Conservation (phyloP, 2,329 filamentous ascomycete genomes). For the Colletotrichum zoysiae region DNA sequence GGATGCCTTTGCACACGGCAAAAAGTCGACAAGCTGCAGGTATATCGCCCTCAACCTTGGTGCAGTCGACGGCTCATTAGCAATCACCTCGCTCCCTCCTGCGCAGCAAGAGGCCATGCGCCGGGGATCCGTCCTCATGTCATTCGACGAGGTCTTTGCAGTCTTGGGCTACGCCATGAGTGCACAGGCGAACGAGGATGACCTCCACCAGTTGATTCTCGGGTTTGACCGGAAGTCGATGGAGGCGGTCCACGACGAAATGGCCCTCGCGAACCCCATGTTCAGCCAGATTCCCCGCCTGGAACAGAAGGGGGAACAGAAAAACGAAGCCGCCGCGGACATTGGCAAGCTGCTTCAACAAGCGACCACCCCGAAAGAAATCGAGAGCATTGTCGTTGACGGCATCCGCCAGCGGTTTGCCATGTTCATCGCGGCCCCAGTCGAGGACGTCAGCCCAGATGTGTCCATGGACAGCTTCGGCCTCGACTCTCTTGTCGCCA, state of each 20-base stretch:
- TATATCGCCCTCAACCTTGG: conserved; percentile 45
- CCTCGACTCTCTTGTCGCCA: conserved; percentile 45
- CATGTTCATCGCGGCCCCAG: conserved; percentile 41
- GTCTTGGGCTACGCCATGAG: conserved; percentile 45
- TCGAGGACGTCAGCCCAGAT: conserved; percentile 42
- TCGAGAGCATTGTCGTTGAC: conserved; percentile 40
- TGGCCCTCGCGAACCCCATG: conserved; percentile 12
- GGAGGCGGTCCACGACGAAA: conserved; percentile 3
- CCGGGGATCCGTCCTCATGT: conserved; percentile 39
- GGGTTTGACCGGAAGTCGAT: conserved; percentile 40
- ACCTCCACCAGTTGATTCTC: conserved; percentile 41
- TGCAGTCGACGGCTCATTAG: conserved; percentile 42
- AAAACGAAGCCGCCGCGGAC: conserved; percentile 19
- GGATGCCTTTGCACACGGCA: conserved; percentile 44
- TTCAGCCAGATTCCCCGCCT: conserved; percentile 11
- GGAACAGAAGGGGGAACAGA: background rate
- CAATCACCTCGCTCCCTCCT: conserved; percentile 18
- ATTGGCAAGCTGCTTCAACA: conserved; percentile 24
- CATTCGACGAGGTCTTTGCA: conserved; percentile 44
- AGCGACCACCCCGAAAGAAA: conserved; percentile 39
- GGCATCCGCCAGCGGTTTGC: conserved; percentile 44
- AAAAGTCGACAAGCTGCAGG: conserved; percentile 13
- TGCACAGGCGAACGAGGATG: conserved; percentile 39
- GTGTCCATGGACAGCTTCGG: conserved; percentile 42
- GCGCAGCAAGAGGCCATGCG: conserved; percentile 8